These are phyloP conservation scores for Kluyveromyces lactis DNA, from an alignment of 805 yeast genomes.

Conservation along the genomic window DNA sequence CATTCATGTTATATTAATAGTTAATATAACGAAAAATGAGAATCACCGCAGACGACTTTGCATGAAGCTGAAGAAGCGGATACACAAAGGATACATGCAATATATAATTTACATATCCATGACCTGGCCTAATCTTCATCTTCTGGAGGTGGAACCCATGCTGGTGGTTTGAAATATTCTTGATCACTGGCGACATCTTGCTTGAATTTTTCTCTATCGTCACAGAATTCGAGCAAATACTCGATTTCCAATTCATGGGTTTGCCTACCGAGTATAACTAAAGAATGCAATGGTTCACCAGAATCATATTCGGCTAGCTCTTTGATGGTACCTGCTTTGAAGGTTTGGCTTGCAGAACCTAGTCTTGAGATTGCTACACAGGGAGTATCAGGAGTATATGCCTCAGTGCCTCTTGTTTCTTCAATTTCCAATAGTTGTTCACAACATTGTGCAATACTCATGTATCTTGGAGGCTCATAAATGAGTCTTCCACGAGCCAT, in stretches of 20 bases:
- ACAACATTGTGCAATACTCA: slow-evolving; percentile 87
- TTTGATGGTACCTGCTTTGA: slow-evolving; percentile 76
- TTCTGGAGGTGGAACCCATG: slow-evolving; percentile 48
- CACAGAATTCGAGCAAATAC: slow-evolving; percentile 69
- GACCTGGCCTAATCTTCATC: slow-evolving; percentile 15
- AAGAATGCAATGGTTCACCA: slow-evolving; percentile 91
- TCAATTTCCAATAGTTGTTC: slow-evolving; percentile 83
- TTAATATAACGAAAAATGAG: too few relatives aligned
- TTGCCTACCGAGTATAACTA: slow-evolving; percentile 84
- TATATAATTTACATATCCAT: not conserved
- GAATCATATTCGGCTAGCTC: slow-evolving; percentile 77
- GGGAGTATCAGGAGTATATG: slow-evolving; percentile 82
- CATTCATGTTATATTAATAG: too few relatives aligned
- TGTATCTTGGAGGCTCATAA: slow-evolving; percentile 95
- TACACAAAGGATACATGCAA: not conserved
- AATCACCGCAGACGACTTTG: too few relatives aligned
- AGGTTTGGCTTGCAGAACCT: slow-evolving; percentile 76
- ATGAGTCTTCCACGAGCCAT: slow-evolving; percentile 87
- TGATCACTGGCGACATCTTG: slow-evolving; percentile 43
- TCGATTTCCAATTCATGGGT: slow-evolving; percentile 91
- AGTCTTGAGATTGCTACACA: slow-evolving; percentile 89
- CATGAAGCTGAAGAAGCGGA: too few relatives aligned
- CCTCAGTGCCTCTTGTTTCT: slow-evolving; percentile 62
- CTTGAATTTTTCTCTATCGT: slow-evolving; percentile 43
- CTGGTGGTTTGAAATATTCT: slow-evolving; percentile 65